Evolutionary conservation across 768 basidiomycete genomes (phyloP), one percentile per base, ranked within the genome.

Genomic region (Tricholoma hemisulphureum): DNA sequence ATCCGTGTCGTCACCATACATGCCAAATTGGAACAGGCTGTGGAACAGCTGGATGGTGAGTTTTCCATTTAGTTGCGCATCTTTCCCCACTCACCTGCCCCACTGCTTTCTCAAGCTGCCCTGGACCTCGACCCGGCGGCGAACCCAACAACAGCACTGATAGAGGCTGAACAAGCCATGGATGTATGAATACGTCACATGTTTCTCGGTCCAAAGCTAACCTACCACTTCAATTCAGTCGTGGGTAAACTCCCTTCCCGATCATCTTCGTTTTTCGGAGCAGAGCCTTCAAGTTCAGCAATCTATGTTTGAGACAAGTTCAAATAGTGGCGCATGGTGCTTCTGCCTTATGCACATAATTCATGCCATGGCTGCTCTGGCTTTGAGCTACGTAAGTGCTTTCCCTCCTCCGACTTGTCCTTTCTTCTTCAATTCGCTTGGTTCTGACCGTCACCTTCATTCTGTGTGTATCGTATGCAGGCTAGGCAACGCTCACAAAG

Each of bases 251-350:
- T 82, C 82, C 32, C 81, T 93, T n/a, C 84, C 91, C 10, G 82
- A 85, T 39, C 81, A 86, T 64, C 81, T 93, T 45, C 82, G 80
- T 7, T 92, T 89, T 65, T 86, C 81, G 21, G 84, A 88, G 46
- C 82, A 88, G 63, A 91, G 80, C 67, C 70, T 91, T 18, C 76
- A 78, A 61, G 82, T 85, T 18, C 89, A 93, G 63, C 75, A 85
- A 60, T 81, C 84, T 16, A 89, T 90, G 83, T 88, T 91, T 62
- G 89, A 90, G 66, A 91, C 90, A 20, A 83, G 82, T 63, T 87
- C 87, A 14, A 91, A 89, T 63, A 81, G 81, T 26, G 88, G 90
- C 46, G 88, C 89, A 9, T 93, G 91, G 91, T 89, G 86, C 63
- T 93, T 83, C 73, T 88, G 83, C 61, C 78, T 79, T 67, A 87